Conservation (phyloP, 345 rosid genomes). For the Linum tenue region DNA sequence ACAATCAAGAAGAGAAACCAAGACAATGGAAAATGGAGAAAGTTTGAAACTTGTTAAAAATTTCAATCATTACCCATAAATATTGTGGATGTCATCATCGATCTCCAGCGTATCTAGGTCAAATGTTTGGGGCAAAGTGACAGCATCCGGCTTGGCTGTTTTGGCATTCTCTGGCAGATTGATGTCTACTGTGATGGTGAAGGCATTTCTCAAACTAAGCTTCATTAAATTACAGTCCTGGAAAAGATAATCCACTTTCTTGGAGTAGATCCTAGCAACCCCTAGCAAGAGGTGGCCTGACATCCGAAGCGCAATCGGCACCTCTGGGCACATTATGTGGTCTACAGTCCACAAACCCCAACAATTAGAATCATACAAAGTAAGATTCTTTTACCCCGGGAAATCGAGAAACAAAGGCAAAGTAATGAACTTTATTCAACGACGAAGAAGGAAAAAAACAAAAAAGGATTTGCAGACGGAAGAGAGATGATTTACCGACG, state of each 20-base stretch:
- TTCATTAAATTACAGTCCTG: slow-evolving; percentile 48
- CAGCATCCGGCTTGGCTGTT: slow-evolving; percentile 52
- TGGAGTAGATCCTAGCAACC: slow-evolving; percentile 75
- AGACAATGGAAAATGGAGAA: background rate
- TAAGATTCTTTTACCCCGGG: background rate
- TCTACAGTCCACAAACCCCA: slow-evolving; percentile 25
- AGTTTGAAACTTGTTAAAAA: background rate
- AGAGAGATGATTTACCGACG: slow-evolving; percentile 40
- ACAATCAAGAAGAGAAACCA: background rate
- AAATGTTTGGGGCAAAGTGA: slow-evolving; percentile 60
- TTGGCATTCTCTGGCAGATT: slow-evolving; percentile 63
- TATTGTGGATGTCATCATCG: slow-evolving; percentile 23
- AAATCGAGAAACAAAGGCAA: background rate
- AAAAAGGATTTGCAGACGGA: background rate
- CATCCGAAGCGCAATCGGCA: slow-evolving; percentile 75
- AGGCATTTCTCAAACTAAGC: slow-evolving; percentile 49
- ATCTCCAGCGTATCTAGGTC: slow-evolving; percentile 61
- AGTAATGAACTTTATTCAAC: background rate
- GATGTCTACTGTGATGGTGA: slow-evolving; percentile 30
- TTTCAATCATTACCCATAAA: slow-evolving; percentile 29
- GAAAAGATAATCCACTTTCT: slow-evolving; percentile 75
- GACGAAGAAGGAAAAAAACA: background rate
- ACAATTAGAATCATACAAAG: background rate
- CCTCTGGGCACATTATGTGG: slow-evolving; percentile 57
- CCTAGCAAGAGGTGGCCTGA: slow-evolving; percentile 85